phyloP scores from a whole-genome alignment of 1,139 yeast species.

The Meyerozyma guilliermondii region DNA sequence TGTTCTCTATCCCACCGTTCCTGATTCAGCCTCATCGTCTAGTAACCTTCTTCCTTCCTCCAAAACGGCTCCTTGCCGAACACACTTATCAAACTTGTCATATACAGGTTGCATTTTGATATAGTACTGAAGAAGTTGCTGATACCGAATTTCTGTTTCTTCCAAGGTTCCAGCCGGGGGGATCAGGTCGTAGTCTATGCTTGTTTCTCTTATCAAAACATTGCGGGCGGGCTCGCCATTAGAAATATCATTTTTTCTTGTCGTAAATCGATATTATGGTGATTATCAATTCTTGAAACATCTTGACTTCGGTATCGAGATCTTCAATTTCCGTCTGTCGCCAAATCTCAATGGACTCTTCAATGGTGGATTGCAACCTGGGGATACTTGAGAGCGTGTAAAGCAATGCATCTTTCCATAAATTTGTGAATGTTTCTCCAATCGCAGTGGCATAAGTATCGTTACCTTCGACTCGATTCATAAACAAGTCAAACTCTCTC shows the following conservation, averaged over 20 bases:
- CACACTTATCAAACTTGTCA: slow-evolving; percentile 7
- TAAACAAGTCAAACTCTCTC: slow-evolving; percentile 21
- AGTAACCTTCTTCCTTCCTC: neutral
- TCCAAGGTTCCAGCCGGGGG: neutral
- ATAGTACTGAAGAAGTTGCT: slow-evolving; percentile 9
- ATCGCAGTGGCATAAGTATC: slow-evolving; percentile 7
- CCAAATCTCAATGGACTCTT: slow-evolving; percentile 14
- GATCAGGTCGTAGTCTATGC: neutral
- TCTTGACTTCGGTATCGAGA: slow-evolving; percentile 9
- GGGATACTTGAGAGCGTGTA: slow-evolving; percentile 18
- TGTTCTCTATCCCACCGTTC: neutral
- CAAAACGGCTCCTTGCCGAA: neutral
- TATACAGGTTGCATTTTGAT: slow-evolving; percentile 8
- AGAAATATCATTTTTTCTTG: slow-evolving; percentile 1
- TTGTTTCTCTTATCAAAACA: neutral
- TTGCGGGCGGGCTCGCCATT: slow-evolving; percentile 1
- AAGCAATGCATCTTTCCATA: slow-evolving; percentile 20
- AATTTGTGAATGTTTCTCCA: slow-evolving; percentile 10
- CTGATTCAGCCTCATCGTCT: neutral
- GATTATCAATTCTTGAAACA: slow-evolving; percentile 6
- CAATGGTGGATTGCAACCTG: slow-evolving; percentile 12
- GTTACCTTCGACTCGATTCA: slow-evolving; percentile 9
- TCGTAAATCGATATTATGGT: slow-evolving; percentile 3
- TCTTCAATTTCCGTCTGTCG: slow-evolving; percentile 16
- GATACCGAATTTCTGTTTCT: slow-evolving; percentile 9